Evolutionary conservation across 2,329 filamentous ascomycete species (phyloP).

Genomic region (Claviceps africana): DNA sequence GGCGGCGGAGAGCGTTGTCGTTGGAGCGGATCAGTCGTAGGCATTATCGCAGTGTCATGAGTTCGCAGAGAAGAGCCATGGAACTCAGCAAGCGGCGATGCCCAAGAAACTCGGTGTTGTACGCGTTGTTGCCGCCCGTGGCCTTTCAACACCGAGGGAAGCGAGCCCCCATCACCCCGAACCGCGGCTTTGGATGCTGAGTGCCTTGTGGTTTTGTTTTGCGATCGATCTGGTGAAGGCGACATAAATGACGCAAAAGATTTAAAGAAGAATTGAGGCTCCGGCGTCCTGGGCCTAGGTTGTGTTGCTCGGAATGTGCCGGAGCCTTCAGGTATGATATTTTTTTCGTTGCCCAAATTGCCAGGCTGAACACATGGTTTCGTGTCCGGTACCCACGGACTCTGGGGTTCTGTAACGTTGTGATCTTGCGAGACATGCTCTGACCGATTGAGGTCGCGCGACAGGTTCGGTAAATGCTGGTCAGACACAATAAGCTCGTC

Average conservation of each 20-base stretch:
- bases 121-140: conserved; percentile 6
- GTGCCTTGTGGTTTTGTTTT: neutral
- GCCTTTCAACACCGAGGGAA: conserved; percentile 21
- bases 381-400: conserved; percentile 9
- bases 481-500: conserved; percentile 1
- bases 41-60: neutral
- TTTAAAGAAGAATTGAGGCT: conserved; percentile 34
- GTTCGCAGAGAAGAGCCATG: neutral
- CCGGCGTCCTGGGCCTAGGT: conserved; percentile 24
- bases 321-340: neutral
- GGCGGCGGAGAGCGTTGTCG: conserved; percentile 31
- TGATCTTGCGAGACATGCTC: neutral
- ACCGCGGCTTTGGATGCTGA: neutral
- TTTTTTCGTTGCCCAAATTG: neutral
- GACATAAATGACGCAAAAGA: conserved; percentile 40
- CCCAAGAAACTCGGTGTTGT: conserved; percentile 3
- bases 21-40: neutral
- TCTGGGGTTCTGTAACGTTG: conserved; percentile 7
- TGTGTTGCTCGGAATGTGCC: neutral
- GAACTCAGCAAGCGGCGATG: neutral
- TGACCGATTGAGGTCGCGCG: neutral
- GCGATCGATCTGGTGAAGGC: conserved; percentile 28
- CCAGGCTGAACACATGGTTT: neutral
- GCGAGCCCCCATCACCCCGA: neutral
- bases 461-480: neutral